Conservation (phyloP, 2,329 filamentous ascomycete species). For the Ceratocystis destructans region DNA sequence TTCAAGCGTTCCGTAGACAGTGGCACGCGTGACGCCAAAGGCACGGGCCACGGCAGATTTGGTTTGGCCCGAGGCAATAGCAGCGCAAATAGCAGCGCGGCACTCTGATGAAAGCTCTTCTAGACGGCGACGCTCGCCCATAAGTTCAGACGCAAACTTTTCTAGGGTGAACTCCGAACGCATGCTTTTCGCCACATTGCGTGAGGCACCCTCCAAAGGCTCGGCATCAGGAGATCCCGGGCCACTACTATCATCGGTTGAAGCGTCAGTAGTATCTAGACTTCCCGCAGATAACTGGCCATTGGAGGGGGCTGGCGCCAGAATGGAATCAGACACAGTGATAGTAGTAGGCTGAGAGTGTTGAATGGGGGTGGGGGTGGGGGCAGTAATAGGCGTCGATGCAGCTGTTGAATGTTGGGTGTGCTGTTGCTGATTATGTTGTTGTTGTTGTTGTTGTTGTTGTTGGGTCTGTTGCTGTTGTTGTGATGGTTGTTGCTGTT, state of each 20-base stretch:
- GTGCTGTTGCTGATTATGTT: background rate
- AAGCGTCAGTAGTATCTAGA: conserved; percentile 12
- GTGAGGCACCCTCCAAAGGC: conserved; percentile 9
- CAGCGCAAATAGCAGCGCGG: conserved; percentile 19
- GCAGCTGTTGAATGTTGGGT: background rate
- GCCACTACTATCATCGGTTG: conserved; percentile 14
- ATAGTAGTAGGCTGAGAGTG: background rate
- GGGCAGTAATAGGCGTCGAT: background rate
- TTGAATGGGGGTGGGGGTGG: background rate
- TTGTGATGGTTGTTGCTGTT: too few species aligned
- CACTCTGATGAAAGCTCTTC: conserved; percentile 19
- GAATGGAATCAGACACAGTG: background rate
- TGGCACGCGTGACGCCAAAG: conserved; percentile 19
- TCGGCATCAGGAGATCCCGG: conserved; percentile 2
- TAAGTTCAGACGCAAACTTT: conserved; percentile 16
- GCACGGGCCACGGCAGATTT: conserved; percentile 19
- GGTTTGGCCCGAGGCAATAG: conserved; percentile 18
- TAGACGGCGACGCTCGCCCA: conserved; percentile 17
- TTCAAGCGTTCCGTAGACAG: conserved; percentile 18
- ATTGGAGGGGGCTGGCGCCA: conserved; percentile 1
- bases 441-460: background rate
- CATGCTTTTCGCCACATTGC: background rate
- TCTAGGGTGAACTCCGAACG: conserved; percentile 15
- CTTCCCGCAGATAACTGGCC: conserved; percentile 2
- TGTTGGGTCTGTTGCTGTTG: background rate